Conservation (phyloP, 176 grass and related monocot species). For the Paspalum notatum region DNA sequence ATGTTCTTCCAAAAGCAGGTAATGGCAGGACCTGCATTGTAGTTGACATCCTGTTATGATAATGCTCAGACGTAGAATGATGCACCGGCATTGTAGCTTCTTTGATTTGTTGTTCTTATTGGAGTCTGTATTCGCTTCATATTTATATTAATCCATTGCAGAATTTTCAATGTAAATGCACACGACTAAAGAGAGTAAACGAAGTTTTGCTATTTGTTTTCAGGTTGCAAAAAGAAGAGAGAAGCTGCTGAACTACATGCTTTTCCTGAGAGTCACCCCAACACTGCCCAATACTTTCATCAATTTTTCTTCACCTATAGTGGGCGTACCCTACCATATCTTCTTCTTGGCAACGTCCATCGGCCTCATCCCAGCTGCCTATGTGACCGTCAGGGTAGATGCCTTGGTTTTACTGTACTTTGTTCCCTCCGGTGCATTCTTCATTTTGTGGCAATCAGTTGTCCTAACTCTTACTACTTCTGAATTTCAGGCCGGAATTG, state of each 20-base stretch:
- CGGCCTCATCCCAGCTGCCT: slow-evolving; percentile 91
- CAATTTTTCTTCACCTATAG: slow-evolving; percentile 95
- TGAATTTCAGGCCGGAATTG: slow-evolving; percentile 85
- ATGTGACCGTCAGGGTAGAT: slow-evolving; percentile 85
- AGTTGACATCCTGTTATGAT: not conserved
- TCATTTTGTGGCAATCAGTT: not conserved
- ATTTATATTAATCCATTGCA: not conserved
- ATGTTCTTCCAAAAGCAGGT: slow-evolving; percentile 95
- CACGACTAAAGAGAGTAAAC: not conserved
- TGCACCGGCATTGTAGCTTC: not conserved
- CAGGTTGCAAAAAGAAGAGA: slow-evolving; percentile 91
- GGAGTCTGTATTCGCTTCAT: not conserved
- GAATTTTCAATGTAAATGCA: not conserved
- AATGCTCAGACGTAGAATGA: not conserved
- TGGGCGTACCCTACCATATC: slow-evolving; percentile 89
- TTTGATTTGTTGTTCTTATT: slow-evolving; percentile 2
- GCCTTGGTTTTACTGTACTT: not conserved
- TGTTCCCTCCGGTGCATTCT: not conserved
- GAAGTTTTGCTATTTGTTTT: slow-evolving; percentile 28
- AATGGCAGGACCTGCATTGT: not conserved
- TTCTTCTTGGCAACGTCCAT: slow-evolving; percentile 82
- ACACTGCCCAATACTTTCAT: slow-evolving; percentile 98
- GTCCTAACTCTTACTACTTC: not conserved
- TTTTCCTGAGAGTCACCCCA: slow-evolving; percentile 91
- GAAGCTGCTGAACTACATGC: slow-evolving; percentile 96